Percentiles rank a stretch among this genome's conserved stretches.
Evolutionary conservation across 352 stramenopile species (phyloP).

Genomic region (Pythium monospermum): DNA sequence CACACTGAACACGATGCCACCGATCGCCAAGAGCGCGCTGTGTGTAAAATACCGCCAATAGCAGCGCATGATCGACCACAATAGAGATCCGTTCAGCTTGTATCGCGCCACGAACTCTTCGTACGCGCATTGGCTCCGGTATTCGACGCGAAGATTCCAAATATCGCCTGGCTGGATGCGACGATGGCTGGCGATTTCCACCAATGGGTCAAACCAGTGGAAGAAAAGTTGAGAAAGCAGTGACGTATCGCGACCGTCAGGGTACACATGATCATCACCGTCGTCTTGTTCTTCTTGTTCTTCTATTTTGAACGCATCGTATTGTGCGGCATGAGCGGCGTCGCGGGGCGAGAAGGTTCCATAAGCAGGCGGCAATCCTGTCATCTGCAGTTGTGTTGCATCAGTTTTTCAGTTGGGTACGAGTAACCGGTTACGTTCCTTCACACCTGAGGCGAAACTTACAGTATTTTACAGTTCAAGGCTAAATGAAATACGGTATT

Average conservation of each 20-base stretch:
- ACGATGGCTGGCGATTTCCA: conserved; percentile 8
- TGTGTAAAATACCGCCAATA: conserved; percentile 9
- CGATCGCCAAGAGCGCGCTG: conserved; percentile 12
- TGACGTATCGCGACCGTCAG: not conserved
- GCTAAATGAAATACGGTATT: too few species aligned
- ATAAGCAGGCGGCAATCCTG: too few species aligned
- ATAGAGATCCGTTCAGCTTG: conserved; percentile 10
- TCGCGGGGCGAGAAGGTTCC: too few species aligned
- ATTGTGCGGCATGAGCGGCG: too few species aligned
- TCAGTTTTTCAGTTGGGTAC: too few species aligned
- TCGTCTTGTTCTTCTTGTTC: not conserved
- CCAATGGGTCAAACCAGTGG: conserved; percentile 19
- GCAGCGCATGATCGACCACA: conserved; percentile 15
- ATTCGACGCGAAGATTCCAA: conserved; percentile 12
- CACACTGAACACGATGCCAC: conserved; percentile 10
- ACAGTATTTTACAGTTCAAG: too few species aligned
- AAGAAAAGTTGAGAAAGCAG: conserved; percentile 17
- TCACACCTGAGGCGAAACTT: too few species aligned
- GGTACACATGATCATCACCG: not conserved
- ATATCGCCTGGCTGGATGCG: conserved; percentile 13
- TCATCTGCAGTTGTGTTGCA: too few species aligned
- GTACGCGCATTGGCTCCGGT: conserved; percentile 11
- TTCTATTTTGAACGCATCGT: too few species aligned
- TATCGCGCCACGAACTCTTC: conserved; percentile 14
- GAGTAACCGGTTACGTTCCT: too few species aligned